These are phyloP conservation scores for Haplosporangium sp. DNA, from an alignment of 371 early-diverging fungal genomes.

Conservation along the genomic window DNA sequence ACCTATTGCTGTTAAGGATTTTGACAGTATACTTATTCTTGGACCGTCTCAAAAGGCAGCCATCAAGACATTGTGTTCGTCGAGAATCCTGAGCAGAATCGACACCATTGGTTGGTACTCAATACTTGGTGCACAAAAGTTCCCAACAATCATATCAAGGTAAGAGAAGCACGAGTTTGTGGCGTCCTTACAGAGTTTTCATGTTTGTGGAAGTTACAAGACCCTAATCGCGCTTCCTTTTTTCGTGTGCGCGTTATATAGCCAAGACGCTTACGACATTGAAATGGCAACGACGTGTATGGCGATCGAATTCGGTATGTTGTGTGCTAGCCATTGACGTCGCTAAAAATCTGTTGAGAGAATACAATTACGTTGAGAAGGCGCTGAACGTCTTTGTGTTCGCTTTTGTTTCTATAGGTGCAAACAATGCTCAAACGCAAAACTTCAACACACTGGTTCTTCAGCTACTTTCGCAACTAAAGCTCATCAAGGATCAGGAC, in stretches of 20 bases:
- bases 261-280: constrained; percentile 79
- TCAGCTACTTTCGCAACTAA: constrained; percentile 69
- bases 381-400: background rate
- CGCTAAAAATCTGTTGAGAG: background rate
- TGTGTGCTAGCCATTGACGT: too few relatives aligned
- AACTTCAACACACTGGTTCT: constrained; percentile 76
- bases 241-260: constrained; percentile 26
- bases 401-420: constrained; percentile 56
- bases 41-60: constrained; percentile 56
- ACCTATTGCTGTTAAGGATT: constrained; percentile 43
- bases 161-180: constrained; percentile 16
- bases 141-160: constrained; percentile 60
- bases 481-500: constrained; percentile 60
- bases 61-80: constrained; percentile 62
- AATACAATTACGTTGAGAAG: background rate
- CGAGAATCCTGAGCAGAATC: constrained; percentile 43
- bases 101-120: constrained; percentile 60
- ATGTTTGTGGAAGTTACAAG: too few relatives aligned
- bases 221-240: too few relatives aligned
- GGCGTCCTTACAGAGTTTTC: background rate
- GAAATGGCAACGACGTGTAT: constrained; percentile 75
- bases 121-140: constrained; percentile 61
- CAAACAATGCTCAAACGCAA: constrained; percentile 71
- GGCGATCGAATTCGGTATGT: constrained; percentile 73
- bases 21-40: constrained; percentile 56